Evolutionary conservation across 1,284 basidiomycete genomes (phyloP).

Genomic region (Pholiota adiposa): DNA sequence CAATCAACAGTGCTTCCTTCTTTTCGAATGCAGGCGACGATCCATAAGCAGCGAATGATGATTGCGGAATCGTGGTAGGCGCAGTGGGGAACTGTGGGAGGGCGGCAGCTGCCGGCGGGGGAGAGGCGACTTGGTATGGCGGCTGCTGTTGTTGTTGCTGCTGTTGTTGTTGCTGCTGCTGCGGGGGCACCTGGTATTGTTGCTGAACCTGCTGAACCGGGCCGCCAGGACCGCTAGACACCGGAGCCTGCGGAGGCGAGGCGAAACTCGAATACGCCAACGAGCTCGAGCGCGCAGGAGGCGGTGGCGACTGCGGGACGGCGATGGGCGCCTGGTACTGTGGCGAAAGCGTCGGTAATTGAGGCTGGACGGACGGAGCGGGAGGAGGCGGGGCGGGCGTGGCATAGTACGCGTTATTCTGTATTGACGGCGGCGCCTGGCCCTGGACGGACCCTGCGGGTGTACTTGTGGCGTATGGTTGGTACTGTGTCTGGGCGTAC

Average conservation of each 20-base stretch:
- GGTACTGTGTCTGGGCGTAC: constrained; percentile 17
- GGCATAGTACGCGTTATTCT: constrained; percentile 25
- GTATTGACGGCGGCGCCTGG: constrained; percentile 21
- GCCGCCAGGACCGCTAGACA: neutral
- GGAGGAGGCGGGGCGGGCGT: constrained; percentile 9
- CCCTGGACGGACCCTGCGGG: constrained; percentile 14
- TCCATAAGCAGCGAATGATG: constrained; percentile 51
- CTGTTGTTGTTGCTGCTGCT: constrained; percentile 23
- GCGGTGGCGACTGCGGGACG: constrained; percentile 13
- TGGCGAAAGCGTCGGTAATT: constrained; percentile 19
- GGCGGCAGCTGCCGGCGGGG: constrained; percentile 34
- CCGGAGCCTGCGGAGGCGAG: constrained; percentile 11
- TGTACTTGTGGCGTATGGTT: constrained; percentile 22
- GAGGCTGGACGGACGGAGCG: constrained; percentile 21
- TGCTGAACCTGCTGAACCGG: constrained; percentile 22
- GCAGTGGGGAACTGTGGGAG: constrained; percentile 73
- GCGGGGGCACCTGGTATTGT: constrained; percentile 34
- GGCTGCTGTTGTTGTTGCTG: constrained; percentile 33
- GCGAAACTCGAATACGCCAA: constrained; percentile 31
- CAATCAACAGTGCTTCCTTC: constrained; percentile 80
- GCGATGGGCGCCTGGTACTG: constrained; percentile 20
- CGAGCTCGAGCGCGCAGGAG: constrained; percentile 31
- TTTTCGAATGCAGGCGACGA: constrained; percentile 48
- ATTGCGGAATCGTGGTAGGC: constrained; percentile 66
- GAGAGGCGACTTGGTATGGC: constrained; percentile 31